Evolutionary conservation across 768 basidiomycete genomes (phyloP), one percentile per base, ranked within the genome.

Genomic region (Boletus edulis): DNA sequence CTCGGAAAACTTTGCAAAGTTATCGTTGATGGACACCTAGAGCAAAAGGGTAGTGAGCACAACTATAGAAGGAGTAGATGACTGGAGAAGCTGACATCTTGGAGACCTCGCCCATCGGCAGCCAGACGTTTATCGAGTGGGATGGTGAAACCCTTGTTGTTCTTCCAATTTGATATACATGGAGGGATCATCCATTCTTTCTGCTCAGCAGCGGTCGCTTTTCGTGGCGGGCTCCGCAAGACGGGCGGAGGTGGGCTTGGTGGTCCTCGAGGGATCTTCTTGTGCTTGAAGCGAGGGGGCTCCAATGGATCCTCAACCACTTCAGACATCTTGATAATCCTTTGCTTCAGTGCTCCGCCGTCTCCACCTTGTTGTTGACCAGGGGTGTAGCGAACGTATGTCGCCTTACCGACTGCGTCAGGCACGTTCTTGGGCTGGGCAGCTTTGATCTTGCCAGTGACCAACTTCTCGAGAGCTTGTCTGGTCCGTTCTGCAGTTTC

Each of bases 181-280:
- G 97, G 97, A 17, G 97, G 97, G 54, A 99, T 98, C 94, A 98
- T 97, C 97, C 97, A 98, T 66, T 98, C 97, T 75, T 98, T 99
- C 75, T 98, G 96, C 68, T 99, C 97, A 52, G 93, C 91, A 9
- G 91, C 90, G 0, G 96, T 96, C 4, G 94, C 95, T 66, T 97
- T 95, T 51, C 97, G 81, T 7, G 97, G 97, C 12, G 97, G 97
- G 77, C 90, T 94, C 38, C 95, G 85, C 37, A 99, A 76, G 3
- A 98, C 92, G 17, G 97, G 97, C 3, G 95, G 94, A 3, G 97
- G 97, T 0, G 97, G 96, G 66, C 92, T 95, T 2, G 93, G 94
- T 13, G 95, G 95, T 5, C 95, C 97, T 65, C 94, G 78, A 11
- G 97, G 97, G 57, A 99, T 97, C 76, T 99, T 99, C 78, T 98